Evolutionary conservation across 257 asterid species (phyloP).

Genomic region (Scutellaria minor): DNA sequence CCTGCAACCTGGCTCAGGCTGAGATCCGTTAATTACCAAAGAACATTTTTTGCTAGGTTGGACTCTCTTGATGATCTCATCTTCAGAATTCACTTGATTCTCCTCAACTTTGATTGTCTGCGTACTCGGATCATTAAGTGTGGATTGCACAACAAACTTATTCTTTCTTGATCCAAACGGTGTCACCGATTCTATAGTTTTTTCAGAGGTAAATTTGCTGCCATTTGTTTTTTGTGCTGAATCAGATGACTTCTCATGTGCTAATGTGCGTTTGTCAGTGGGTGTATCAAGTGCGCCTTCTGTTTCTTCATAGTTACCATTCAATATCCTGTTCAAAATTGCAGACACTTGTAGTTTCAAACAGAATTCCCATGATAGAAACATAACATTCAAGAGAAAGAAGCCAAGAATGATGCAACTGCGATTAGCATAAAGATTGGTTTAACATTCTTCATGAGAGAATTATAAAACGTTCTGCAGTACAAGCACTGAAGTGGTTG

Average conservation of each 20-base stretch:
- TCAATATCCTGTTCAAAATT: slow-evolving; percentile 61
- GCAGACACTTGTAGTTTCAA: slow-evolving; percentile 24
- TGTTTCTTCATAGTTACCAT: slow-evolving; percentile 58
- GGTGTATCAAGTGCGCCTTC: slow-evolving; percentile 65
- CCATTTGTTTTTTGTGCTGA: slow-evolving; percentile 62
- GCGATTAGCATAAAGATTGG: not conserved
- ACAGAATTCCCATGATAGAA: slow-evolving; percentile 22
- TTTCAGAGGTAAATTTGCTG: slow-evolving; percentile 57
- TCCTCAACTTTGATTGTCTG: slow-evolving; percentile 53
- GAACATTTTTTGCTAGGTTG: slow-evolving; percentile 73
- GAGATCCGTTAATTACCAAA: slow-evolving; percentile 52
- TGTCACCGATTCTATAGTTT: slow-evolving; percentile 67
- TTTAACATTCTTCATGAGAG: slow-evolving; percentile 11
- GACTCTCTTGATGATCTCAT: slow-evolving; percentile 80
- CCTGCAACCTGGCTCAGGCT: slow-evolving; percentile 83
- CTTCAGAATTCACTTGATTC: slow-evolving; percentile 55
- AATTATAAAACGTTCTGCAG: not conserved
- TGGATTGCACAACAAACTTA: slow-evolving; percentile 79
- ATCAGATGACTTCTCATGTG: slow-evolving; percentile 45
- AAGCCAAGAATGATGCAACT: slow-evolving; percentile 9
- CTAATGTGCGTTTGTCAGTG: slow-evolving; percentile 40
- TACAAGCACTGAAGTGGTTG: slow-evolving; percentile 12
- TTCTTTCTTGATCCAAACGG: slow-evolving; percentile 88
- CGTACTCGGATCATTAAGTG: slow-evolving; percentile 55
- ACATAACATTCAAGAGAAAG: slow-evolving; percentile 14